Conservation (phyloP, 352 stramenopile species). For the Globisporangium uncinulatum region DNA sequence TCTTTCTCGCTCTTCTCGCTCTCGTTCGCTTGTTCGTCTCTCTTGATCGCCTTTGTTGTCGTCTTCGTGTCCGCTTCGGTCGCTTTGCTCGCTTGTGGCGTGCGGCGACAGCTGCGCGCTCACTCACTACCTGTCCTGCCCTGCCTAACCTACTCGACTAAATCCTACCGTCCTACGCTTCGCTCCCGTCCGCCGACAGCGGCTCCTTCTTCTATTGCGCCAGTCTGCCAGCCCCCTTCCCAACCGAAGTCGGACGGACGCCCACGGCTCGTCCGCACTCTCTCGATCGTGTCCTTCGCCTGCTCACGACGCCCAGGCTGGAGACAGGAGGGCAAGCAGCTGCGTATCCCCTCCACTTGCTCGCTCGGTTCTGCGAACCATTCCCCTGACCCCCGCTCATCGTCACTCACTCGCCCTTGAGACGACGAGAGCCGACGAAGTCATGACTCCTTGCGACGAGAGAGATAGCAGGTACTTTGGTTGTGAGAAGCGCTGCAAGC, state of each 20-base stretch:
- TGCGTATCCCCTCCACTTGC: neutral
- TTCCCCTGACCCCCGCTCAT: too few species aligned
- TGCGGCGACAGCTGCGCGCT: neutral
- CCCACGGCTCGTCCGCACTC: neutral
- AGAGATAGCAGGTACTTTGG: neutral
- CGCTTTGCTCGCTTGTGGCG: conserved; percentile 3
- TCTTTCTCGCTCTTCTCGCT: neutral
- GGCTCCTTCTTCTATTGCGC: neutral
- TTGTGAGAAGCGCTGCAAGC: conserved; percentile 1
- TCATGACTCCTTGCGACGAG: too few species aligned
- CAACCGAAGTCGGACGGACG: neutral
- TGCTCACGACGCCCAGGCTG: neutral
- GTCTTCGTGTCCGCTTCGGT: conserved; percentile 5
- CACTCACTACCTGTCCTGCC: neutral
- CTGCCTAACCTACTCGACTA: conserved; percentile 2
- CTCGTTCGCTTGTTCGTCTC: neutral
- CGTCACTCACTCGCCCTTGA: too few species aligned
- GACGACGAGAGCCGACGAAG: too few species aligned
- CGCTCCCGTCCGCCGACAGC: neutral
- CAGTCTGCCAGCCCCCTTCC: neutral
- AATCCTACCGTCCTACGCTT: conserved; percentile 1
- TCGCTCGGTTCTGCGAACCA: neutral
- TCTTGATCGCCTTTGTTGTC: conserved; percentile 3
- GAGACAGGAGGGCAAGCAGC: neutral
- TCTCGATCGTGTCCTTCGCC: neutral